phyloP scores from a whole-genome alignment of 371 early-diverging fungal species.

The Batkoa obscura region DNA sequence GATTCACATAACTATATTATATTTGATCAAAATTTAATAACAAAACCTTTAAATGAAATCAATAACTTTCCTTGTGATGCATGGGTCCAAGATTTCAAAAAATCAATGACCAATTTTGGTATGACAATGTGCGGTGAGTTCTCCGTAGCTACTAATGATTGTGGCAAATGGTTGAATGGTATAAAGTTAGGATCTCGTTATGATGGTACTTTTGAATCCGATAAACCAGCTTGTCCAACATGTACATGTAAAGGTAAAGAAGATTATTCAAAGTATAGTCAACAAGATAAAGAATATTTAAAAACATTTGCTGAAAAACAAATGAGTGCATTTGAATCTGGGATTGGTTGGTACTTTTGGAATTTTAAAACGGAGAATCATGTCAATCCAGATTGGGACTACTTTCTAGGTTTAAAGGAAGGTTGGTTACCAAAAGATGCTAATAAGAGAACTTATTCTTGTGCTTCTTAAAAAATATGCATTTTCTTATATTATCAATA shows the following conservation, averaged over 20 bases:
- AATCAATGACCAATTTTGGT: slow-evolving; percentile 12
- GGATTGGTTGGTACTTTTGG: slow-evolving; percentile 31
- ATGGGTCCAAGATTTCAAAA: slow-evolving; percentile 9
- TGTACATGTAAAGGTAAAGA: slow-evolving; percentile 27
- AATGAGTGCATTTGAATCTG: slow-evolving; percentile 24
- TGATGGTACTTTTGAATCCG: slow-evolving; percentile 27
- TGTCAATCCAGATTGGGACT: slow-evolving; percentile 15
- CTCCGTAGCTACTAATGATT: slow-evolving; percentile 52
- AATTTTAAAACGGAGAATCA: slow-evolving; percentile 25
- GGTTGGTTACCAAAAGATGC: slow-evolving; percentile 17
- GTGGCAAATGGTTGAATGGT: slow-evolving; percentile 50
- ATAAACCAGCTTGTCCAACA: slow-evolving; percentile 12
- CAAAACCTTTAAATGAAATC: neutral
- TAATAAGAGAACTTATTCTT: slow-evolving; percentile 8
- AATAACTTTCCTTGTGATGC: slow-evolving; percentile 11
- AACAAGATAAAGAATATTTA: slow-evolving; percentile 12
- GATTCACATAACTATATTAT: slow-evolving; percentile 6
- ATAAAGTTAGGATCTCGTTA: slow-evolving; percentile 38
- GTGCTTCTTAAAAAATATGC: neutral
- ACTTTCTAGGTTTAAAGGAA: slow-evolving; percentile 10
- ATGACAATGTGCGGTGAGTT: slow-evolving; percentile 55
- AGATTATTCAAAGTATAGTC: slow-evolving; percentile 9
- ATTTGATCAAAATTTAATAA: neutral
- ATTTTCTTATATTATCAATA: too few species aligned
- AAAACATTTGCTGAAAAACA: slow-evolving; percentile 18